Conservation (phyloP, 495 filamentous ascomycete species). For the Oleoguttula mirabilis region DNA sequence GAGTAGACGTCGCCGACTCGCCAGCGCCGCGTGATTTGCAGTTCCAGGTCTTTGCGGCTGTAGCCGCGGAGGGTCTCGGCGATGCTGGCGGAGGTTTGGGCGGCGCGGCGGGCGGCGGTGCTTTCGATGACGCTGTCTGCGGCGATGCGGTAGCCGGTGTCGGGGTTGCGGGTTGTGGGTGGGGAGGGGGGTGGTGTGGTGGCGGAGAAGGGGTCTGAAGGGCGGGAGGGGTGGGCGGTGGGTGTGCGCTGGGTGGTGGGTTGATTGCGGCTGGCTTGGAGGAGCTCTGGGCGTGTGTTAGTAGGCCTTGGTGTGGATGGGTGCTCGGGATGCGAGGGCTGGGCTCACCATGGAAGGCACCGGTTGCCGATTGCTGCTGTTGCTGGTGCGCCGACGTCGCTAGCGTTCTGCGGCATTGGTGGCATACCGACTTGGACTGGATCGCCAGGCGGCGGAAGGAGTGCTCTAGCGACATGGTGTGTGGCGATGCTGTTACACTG, state of each 20-base stretch:
- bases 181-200: neutral
- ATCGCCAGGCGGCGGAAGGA: conserved; percentile 9
- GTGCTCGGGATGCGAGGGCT: neutral
- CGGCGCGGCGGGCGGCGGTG: neutral
- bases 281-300: neutral
- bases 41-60: conserved; percentile 15
- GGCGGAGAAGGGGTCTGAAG: neutral
- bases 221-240: neutral
- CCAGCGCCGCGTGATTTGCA: conserved; percentile 41
- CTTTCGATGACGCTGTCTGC: neutral
- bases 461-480: conserved; percentile 15
- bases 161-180: neutral
- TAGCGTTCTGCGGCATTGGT: conserved; percentile 14
- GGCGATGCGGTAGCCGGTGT: conserved; percentile 2
- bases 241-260: neutral
- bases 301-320: neutral
- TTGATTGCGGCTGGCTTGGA: conserved; percentile 6
- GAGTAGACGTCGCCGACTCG: conserved; percentile 71
- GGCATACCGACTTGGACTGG: conserved; percentile 5
- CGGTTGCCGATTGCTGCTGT: conserved; percentile 3
- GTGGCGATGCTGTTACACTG: too few species aligned
- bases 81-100: neutral
- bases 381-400: conserved; percentile 1
- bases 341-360: conserved; percentile 6
- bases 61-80: conserved; percentile 2